Percentiles rank a stretch among this genome's conserved stretches.
Conservation (phyloP, 2,329 filamentous ascomycete species). For the Fonsecaea pedrosoi region DNA sequence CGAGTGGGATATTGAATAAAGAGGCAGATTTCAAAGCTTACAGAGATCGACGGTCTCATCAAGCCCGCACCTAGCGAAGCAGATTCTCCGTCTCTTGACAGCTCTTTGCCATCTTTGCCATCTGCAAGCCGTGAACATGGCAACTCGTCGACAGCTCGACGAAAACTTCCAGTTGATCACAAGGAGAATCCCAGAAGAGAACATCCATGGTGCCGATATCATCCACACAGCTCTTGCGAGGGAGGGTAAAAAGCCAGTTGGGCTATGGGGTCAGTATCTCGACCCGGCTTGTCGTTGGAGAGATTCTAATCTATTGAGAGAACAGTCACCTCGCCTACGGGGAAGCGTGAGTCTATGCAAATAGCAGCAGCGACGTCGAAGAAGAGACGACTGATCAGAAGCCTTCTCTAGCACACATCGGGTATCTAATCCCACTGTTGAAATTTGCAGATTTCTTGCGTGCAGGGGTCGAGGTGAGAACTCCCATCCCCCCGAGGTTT, state of each 20-base stretch:
- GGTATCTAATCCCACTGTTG: neutral
- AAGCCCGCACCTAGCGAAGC: neutral
- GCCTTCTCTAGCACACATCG: neutral
- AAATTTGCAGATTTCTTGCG: neutral
- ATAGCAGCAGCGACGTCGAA: neutral
- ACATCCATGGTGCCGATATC: neutral
- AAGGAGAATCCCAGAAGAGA: neutral
- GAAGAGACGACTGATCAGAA: neutral
- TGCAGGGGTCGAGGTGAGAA: neutral
- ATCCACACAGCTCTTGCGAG: neutral
- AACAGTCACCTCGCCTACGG: neutral
- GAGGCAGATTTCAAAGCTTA: neutral
- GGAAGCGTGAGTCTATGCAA: neutral
- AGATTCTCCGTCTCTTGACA: neutral
- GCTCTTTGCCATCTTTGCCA: neutral
- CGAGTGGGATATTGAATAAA: neutral
- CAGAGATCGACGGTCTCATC: neutral
- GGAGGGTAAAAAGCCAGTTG: slow-evolving; percentile 1
- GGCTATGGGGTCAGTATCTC: neutral
- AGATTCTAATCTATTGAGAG: neutral
- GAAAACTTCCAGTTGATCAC: slow-evolving; percentile 2
- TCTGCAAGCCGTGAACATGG: neutral
- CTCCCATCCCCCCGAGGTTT: neutral
- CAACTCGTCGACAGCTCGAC: neutral
- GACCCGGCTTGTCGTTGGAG: neutral